Evolutionary conservation across 345 rosid genomes (phyloP), one percentile per base, ranked within the genome.

Genomic region (Lumnitzera racemosa): DNA sequence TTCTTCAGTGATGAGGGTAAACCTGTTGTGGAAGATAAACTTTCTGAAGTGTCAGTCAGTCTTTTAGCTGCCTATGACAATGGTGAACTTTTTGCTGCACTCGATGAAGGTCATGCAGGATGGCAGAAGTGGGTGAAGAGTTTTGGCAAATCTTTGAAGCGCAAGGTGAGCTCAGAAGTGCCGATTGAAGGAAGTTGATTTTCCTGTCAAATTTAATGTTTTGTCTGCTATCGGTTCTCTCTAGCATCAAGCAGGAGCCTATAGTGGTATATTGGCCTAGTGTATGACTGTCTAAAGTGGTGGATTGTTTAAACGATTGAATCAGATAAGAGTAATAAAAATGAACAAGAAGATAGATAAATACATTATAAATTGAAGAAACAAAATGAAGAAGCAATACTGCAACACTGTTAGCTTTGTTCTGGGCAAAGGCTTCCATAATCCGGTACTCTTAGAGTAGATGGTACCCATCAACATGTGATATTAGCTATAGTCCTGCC

Each of bases 81-180:
- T 14, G 96, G 96, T 51, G 96, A 87, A 73, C 74, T 92, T 58
- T 59, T 73, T 3, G 61, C 57, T 47, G 91, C 94, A 20, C 82
- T 89, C 25, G 94, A 82, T 62, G 94, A 82, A 72, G 96, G 96
- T 24, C 80, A 23, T 58, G 68, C 82, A 24, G 96, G 88, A 52
- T 89, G 98, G 98, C 80, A 89, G 83, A 89, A 78, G 72, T 89
- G 96, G 96, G 96, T 82, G 61, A 92, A 92, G 80, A 74, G 75
- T 68, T 89, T 89, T 43, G 91, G 96, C 64, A 87, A 87, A 80
- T 64, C 86, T 23, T 55, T 76, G 57, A 87, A 87, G 61, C 96
- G 95, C 78, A 87, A 92, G 85, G 98, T 86, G 24, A 65, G 70
- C 72, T 55, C 58, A 54, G 12, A 55, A 46, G n/a, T 3, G 16